Evolutionary conservation across 2,329 filamentous ascomycete species (phyloP).

Genomic region (Claviceps pusilla): DNA sequence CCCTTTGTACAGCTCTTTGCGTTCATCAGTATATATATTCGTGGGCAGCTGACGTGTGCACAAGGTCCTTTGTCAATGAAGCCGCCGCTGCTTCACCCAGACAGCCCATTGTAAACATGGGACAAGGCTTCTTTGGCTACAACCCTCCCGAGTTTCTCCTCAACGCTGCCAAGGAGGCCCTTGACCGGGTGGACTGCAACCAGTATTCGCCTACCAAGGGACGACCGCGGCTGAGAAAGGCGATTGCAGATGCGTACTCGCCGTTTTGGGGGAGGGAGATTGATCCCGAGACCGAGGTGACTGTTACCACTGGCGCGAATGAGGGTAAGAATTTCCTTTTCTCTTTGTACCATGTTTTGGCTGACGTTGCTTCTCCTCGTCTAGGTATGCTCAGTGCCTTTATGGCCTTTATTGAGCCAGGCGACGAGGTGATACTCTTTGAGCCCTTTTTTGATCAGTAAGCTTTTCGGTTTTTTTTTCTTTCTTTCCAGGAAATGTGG

Average conservation of each 20-base stretch:
- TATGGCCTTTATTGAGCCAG: conserved; percentile 90
- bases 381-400: conserved; percentile 80
- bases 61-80: conserved; percentile 53
- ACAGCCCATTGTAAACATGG: conserved; percentile 51
- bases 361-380: background rate
- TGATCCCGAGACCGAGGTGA: conserved; percentile 82
- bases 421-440: conserved; percentile 94
- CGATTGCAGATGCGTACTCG: conserved; percentile 82
- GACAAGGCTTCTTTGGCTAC: conserved; percentile 69
- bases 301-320: conserved; percentile 84
- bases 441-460: conserved; percentile 97
- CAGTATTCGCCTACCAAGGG: conserved; percentile 97
- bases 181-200: conserved; percentile 90
- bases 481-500: background rate
- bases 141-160: conserved; percentile 86
- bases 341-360: background rate
- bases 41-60: background rate
- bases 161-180: conserved; percentile 75
- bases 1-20: too few relatives aligned
- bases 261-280: conserved; percentile 71
- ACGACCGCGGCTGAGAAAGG: conserved; percentile 78
- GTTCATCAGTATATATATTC: background rate
- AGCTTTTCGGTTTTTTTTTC: conserved; percentile 3
- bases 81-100: conserved; percentile 46
- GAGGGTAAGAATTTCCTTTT: conserved; percentile 32